Evolutionary conservation across 345 rosid species (phyloP).

Genomic region (Camelina laxa): DNA sequence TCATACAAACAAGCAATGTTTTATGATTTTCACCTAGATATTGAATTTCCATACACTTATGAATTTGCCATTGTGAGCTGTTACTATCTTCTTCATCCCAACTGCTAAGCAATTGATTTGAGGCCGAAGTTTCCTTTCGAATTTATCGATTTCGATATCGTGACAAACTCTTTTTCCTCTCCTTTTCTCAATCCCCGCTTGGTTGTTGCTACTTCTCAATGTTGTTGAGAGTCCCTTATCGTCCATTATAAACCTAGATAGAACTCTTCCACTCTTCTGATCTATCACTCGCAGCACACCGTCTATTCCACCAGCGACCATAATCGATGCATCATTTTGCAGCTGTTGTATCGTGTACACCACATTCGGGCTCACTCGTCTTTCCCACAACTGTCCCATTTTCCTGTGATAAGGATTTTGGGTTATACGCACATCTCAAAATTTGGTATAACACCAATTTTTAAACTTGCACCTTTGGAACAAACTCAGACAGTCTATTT

Average conservation of each 20-base stretch:
- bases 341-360: conserved; percentile 72
- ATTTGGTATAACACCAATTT: neutral
- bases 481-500: neutral
- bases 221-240: conserved; percentile 30
- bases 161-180: conserved; percentile 54
- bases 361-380: conserved; percentile 75
- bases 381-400: conserved; percentile 76
- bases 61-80: conserved; percentile 66
- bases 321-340: conserved; percentile 53
- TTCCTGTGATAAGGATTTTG: conserved; percentile 50
- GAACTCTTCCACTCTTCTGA: conserved; percentile 67
- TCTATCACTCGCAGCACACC: conserved; percentile 74
- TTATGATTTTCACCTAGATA: neutral
- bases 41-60: conserved; percentile 75
- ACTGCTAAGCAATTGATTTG: conserved; percentile 76
- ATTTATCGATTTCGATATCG: conserved; percentile 51
- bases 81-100: conserved; percentile 82
- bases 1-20: neutral
- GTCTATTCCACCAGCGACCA: conserved; percentile 87
- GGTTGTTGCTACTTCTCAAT: conserved; percentile 36
- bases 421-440: conserved; percentile 17
- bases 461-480: neutral
- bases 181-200: conserved; percentile 46
- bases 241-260: conserved; percentile 59
- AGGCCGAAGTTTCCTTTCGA: conserved; percentile 65